phyloP scores from a whole-genome alignment of 305 asterid genomes.

The Stenogyne calaminthoides region DNA sequence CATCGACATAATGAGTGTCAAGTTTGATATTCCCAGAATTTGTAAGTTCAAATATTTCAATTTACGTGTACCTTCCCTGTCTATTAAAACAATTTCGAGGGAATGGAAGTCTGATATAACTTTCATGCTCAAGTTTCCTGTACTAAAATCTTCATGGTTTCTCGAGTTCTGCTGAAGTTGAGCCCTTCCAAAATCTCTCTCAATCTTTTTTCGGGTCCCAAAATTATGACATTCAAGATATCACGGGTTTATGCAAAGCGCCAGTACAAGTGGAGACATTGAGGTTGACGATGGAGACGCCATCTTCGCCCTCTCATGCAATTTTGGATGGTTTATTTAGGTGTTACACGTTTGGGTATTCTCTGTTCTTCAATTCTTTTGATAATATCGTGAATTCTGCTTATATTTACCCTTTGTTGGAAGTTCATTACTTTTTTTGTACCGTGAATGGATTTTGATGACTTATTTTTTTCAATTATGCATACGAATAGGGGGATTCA shows the following conservation, averaged over 20 bases:
- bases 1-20: not conserved
- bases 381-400: not conserved
- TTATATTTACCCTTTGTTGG: not conserved
- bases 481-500: not conserved
- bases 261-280: not conserved
- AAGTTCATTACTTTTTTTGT: not conserved
- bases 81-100: not conserved
- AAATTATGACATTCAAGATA: not conserved
- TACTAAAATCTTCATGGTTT: not conserved
- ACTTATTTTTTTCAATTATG: not conserved
- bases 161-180: not conserved
- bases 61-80: too few species aligned
- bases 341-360: too few species aligned
- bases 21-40: not conserved
- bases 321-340: not conserved
- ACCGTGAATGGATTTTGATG: not conserved
- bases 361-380: too few species aligned
- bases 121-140: not conserved
- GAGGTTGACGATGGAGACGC: not conserved
- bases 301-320: too few species aligned
- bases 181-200: constrained; percentile 3
- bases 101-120: not conserved
- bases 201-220: not conserved
- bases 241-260: not conserved
- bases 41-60: not conserved